phyloP scores from a whole-genome alignment of 1,284 basidiomycete species.

The Cryptococcus sp. region DNA sequence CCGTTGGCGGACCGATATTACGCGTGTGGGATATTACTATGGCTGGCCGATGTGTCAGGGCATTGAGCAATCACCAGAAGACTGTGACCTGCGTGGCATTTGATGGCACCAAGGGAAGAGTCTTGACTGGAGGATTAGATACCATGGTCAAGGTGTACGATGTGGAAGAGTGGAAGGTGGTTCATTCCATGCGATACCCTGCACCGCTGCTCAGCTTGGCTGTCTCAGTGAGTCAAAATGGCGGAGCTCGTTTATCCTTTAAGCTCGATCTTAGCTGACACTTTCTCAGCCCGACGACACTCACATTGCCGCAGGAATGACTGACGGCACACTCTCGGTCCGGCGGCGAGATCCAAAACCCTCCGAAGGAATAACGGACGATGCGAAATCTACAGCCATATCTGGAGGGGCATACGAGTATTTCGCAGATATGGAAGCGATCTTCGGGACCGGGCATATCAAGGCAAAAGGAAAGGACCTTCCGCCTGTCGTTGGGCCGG shows the following conservation, averaged over 20 bases:
- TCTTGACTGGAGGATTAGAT: constrained; percentile 89
- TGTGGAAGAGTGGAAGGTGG: constrained; percentile 87
- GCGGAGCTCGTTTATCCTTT: background rate
- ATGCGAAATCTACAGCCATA: constrained; percentile 57
- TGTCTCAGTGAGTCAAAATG: constrained; percentile 66
- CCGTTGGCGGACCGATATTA: constrained; percentile 87
- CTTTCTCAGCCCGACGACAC: constrained; percentile 81
- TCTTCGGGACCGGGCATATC: constrained; percentile 63
- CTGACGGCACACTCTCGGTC: constrained; percentile 91
- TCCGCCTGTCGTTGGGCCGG: constrained; percentile 57
- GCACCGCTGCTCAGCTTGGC: constrained; percentile 88
- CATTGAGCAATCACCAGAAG: constrained; percentile 96
- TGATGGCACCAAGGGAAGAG: constrained; percentile 64
- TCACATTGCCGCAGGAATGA: constrained; percentile 93
- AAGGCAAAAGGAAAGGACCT: constrained; percentile 59
- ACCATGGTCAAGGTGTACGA: constrained; percentile 99
- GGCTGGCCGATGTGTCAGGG: constrained; percentile 82
- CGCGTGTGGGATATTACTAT: constrained; percentile 95
- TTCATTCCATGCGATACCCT: constrained; percentile 98
- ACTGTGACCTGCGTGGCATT: constrained; percentile 88
- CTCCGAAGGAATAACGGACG: constrained; percentile 59
- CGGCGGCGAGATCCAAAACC: constrained; percentile 77
- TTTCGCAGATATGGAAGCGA: constrained; percentile 63
- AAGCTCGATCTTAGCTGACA: background rate
- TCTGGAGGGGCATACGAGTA: constrained; percentile 69